A percentile compares a stretch with the other conserved stretches of the same genome.
Evolutionary conservation across 306 rosid genomes (phyloP).

Genomic region (Trichosanthes truncata): DNA sequence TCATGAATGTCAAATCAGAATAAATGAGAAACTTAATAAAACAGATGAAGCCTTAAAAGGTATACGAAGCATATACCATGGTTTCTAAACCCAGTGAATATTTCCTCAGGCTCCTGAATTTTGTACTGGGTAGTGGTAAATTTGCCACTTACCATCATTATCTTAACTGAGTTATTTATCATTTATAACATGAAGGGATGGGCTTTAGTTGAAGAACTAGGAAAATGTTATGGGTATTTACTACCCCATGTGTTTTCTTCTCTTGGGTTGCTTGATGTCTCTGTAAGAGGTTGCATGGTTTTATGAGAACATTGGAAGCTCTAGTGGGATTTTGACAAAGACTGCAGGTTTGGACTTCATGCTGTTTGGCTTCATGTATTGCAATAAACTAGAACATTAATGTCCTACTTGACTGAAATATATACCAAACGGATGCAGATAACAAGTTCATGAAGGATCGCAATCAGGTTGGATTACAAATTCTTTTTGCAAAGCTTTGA

Average conservation of each 20-base stretch:
- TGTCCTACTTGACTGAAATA: slow-evolving; percentile 24
- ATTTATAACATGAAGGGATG: slow-evolving; percentile 35
- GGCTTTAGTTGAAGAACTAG: slow-evolving; percentile 24
- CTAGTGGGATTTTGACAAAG: slow-evolving; percentile 22
- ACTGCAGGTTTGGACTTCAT: slow-evolving; percentile 26
- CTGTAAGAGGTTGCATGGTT: slow-evolving; percentile 30
- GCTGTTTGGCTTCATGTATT: slow-evolving; percentile 24
- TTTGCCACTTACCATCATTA: background rate
- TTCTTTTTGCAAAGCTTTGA: background rate
- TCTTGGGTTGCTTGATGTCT: slow-evolving; percentile 29
- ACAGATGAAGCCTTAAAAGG: background rate
- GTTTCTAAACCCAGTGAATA: background rate
- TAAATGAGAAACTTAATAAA: background rate
- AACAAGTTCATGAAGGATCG: background rate
- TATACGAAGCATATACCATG: background rate
- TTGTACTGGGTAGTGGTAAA: background rate
- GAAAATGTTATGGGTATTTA: slow-evolving; percentile 26
- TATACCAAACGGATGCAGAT: slow-evolving; percentile 12
- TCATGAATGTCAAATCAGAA: background rate
- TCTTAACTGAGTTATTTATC: background rate
- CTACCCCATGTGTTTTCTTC: slow-evolving; percentile 57
- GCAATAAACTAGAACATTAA: slow-evolving; percentile 19
- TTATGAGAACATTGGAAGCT: slow-evolving; percentile 34
- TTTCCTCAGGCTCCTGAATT: background rate
- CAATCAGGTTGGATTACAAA: background rate